Evolutionary conservation across 148 eudicot genomes (phyloP).

Genomic region (Rhododendron mucronatum): DNA sequence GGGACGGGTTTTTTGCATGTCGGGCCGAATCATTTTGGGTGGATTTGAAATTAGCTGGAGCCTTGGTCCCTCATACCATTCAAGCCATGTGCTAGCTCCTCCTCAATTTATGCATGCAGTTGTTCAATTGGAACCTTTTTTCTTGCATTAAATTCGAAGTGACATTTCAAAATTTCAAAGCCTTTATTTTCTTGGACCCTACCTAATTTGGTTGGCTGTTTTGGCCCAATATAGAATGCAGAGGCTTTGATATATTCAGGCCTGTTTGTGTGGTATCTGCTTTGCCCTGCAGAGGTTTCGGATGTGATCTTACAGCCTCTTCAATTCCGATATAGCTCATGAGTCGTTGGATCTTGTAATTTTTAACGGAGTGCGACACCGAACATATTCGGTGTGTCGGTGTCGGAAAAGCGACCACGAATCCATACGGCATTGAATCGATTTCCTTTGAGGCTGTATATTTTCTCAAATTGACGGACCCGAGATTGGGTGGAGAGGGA

Average conservation of each 20-base stretch:
- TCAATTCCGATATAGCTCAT: background rate
- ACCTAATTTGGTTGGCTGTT: background rate
- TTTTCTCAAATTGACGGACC: too few species aligned
- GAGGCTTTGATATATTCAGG: background rate
- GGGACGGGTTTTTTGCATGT: background rate
- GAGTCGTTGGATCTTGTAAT: background rate
- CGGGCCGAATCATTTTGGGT: background rate
- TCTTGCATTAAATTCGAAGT: too few species aligned
- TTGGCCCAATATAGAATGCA: background rate
- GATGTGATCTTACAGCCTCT: too few species aligned
- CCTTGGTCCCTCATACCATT: background rate
- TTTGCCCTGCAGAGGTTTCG: background rate
- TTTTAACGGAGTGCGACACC: too few species aligned
- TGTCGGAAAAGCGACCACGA: too few species aligned
- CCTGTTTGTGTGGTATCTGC: background rate
- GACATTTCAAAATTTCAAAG: too few species aligned
- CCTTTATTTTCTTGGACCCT: background rate
- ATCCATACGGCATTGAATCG: too few species aligned
- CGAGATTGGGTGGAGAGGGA: too few species aligned
- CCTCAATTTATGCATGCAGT: too few species aligned
- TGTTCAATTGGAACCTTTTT: too few species aligned
- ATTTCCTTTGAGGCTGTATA: too few species aligned
- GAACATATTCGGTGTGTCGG: too few species aligned
- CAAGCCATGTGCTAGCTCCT: background rate
- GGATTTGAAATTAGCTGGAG: background rate